These are phyloP conservation scores for Blastobotrys aristatus DNA, from an alignment of 1,139 yeast species.

Conservation along the genomic window DNA sequence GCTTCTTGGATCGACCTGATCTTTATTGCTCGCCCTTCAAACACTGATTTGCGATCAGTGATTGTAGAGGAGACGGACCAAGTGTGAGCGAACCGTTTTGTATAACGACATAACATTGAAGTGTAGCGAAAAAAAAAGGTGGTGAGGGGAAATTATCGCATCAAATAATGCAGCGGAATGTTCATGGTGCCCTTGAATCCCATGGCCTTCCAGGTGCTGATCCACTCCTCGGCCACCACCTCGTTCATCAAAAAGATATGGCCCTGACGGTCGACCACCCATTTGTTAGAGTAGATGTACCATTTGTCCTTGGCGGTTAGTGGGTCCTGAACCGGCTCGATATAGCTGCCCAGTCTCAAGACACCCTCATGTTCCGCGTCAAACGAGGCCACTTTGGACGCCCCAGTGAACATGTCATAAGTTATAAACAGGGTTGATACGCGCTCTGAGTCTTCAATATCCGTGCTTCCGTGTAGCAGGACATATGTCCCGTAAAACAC, in stretches of 20 bases:
- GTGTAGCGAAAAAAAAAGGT: no score
- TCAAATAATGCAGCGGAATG: background rate
- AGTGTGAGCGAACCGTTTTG: background rate
- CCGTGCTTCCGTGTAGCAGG: background rate
- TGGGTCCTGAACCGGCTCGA: constrained; percentile 2
- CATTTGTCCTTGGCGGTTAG: background rate
- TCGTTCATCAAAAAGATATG: background rate
- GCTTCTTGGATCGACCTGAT: constrained; percentile 64
- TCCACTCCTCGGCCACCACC: constrained; percentile 1
- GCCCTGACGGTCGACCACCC: background rate
- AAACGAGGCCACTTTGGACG: background rate
- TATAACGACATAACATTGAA: no score
- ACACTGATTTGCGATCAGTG: constrained; percentile 75
- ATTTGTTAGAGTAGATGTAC: constrained; percentile 2
- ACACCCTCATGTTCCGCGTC: background rate
- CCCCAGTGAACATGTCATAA: constrained; percentile 1
- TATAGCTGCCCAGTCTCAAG: background rate
- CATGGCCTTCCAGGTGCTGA: constrained; percentile 1
- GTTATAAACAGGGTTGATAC: background rate
- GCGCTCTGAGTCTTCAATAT: background rate
- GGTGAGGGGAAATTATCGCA: no score
- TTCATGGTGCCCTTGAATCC: background rate
- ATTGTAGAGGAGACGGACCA: constrained; percentile 74
- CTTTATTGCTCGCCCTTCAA: constrained; percentile 63
- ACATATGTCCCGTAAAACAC: background rate